Base-by-base conservation (phyloP, 2,329 filamentous ascomycete species). In the Capronia epimyces region DNA sequence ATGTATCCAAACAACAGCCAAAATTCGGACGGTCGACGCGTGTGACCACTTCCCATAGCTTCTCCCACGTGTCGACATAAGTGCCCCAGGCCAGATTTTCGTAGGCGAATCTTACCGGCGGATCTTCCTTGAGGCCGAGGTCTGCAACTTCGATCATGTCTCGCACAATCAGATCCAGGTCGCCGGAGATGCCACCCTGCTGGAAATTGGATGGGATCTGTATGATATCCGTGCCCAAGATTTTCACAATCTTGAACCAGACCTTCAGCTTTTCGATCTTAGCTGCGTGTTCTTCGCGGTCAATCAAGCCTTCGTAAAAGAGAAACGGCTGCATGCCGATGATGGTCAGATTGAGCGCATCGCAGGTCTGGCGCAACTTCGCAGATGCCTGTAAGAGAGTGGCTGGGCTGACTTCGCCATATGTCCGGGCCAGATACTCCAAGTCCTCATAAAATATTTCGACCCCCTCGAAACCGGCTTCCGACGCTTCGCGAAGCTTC, bases 361-460 rank as follows among this genome's bases (percentile, higher is more conserved):
- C 43, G 27, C 52, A 55, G 37, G 87, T 72, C 0, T 68, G 63
- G 21, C 73, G 74, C 51, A 87, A 76, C 42, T 77, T 68, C 3
- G 68, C 64, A 20, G 86, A 83, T 1, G 84, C 85, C 5, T 69
- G 62, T 16, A 86, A 61, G 36, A 83, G 74, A 58, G 75, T 75
- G 9, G 71, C 63, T 13, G 69, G 60, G 2, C 13, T 45, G n/a
- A 34, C 15, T 3, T 41, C 46, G 39, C 34, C 46, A 25, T 50
- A 18, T 32, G 47, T 40, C 21, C 44, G 48, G 58, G 83, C 80
- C 13, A 84, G 63, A 62, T 82, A 80, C 52, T 79, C 71, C 2
- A 90, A 75, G 64, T 91, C 87, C 64, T 90, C 86, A 66, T 85
- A 82, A 71, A 89, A 89, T 15, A 89, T 74, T 65, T 90, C 87